Evolutionary conservation across 2,329 filamentous ascomycete genomes (phyloP), one percentile per base, ranked within the genome.

Genomic region (Graphilbum sp.): DNA sequence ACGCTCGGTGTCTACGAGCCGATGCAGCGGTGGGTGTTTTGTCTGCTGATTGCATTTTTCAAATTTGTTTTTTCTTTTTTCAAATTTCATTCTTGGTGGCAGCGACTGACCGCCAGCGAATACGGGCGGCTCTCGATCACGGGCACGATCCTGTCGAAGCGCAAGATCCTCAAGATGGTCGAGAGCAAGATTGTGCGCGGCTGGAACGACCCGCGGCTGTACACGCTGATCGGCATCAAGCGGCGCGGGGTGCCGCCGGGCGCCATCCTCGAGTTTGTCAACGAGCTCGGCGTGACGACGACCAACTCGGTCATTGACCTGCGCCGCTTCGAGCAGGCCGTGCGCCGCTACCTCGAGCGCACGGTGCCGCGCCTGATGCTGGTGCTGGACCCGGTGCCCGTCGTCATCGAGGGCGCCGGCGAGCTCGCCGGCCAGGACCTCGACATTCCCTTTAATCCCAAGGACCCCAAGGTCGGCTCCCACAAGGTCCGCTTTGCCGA

Each of bases 201-300:
- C 39, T 95, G 87, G 85, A 83, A 95, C 49, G 88, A 95, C 50
- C 88, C 88, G 11, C 72, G 88, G 25, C 66, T 96, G 5, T 94
- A 84, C 60, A 94, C 87, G 1, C 64, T 95, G 16, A 85, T 88
- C 43, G 85, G 74, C 1, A 72, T 95, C 36, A 78, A 83, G 38
- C 73, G 88, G 37, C 74, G 87, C 41, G 88, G 88, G 53, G 72
- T 95, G 0, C 88, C 88, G 1, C 85, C 88, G 0, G 83, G 82
- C 19, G 87, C 86, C 2, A 81, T 95, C 43, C 72, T 94, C 41
- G 79, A 83, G 39, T 96, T 95, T 50, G 76, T 95, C 42, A 84
- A 85, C 47, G 86, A 94, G 57, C 74, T 95, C 17, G 88, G 87
- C 24, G 86, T 95, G 30, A 93, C 87, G 0, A 92, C 86, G 27